Evolutionary conservation across 129 eudicot genomes (phyloP).

Genomic region (Escallonia herrerae): DNA sequence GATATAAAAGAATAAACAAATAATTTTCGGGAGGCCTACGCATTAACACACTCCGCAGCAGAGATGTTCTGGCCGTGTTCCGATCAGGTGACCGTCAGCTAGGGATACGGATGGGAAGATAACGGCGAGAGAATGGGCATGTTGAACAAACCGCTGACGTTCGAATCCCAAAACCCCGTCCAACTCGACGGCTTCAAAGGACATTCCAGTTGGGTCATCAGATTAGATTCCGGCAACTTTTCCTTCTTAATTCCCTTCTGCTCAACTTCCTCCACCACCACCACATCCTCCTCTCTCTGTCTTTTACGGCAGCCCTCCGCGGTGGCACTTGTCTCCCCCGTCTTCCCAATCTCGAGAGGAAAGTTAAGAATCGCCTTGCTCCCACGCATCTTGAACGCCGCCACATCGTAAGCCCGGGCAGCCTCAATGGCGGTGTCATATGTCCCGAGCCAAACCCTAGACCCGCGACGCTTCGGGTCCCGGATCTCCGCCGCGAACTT

Average conservation of each 20-base stretch:
- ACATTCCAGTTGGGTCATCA: not conserved
- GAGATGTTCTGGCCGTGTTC: too few species aligned
- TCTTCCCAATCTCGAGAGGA: constrained; percentile 47
- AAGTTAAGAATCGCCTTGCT: constrained; percentile 69
- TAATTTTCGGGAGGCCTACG: too few species aligned
- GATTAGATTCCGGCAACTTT: constrained; percentile 1
- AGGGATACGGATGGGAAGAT: constrained; percentile 18
- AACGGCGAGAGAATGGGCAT: constrained; percentile 34
- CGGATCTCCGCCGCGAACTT: constrained; percentile 83
- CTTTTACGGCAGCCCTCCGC: not conserved
- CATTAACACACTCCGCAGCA: too few species aligned
- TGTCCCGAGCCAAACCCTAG: constrained; percentile 74
- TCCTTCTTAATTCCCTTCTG: constrained; percentile 1
- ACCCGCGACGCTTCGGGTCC: constrained; percentile 55
- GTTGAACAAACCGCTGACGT: constrained; percentile 11
- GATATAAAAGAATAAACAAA: too few species aligned
- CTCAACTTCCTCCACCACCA: not conserved
- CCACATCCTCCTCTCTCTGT: not conserved
- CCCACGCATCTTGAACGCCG: constrained; percentile 65
- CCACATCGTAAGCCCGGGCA: constrained; percentile 67
- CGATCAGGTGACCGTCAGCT: constrained; percentile 15
- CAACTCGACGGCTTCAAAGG: constrained; percentile 35
- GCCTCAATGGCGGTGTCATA: constrained; percentile 64
- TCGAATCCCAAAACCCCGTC: constrained; percentile 14
- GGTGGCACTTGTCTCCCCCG: constrained; percentile 3